A percentile compares a stretch with the other conserved stretches of the same genome.
phyloP scores from a whole-genome alignment of 1,284 basidiomycete species.

The Schizophyllum amplum region DNA sequence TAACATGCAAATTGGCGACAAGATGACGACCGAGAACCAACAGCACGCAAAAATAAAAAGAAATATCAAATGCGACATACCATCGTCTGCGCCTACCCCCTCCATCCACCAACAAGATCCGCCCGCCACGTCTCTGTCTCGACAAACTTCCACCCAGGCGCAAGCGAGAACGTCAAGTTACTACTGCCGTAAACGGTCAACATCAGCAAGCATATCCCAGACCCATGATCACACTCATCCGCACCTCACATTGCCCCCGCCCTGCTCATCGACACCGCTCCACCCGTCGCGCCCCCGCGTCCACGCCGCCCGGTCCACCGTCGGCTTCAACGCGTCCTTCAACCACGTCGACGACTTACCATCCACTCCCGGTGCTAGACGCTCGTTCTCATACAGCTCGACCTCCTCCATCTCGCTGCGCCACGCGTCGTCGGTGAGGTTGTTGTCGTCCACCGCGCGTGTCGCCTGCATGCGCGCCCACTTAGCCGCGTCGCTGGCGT shows the following conservation, averaged over 20 bases:
- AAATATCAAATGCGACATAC: conserved; percentile 22
- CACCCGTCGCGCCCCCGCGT: conserved; percentile 68
- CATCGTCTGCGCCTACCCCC: conserved; percentile 37
- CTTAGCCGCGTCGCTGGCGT: background rate
- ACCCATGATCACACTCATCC: conserved; percentile 20
- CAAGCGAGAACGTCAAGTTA: conserved; percentile 68
- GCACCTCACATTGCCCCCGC: conserved; percentile 52
- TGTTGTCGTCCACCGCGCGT: background rate
- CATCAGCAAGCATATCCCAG: background rate
- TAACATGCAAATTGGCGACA: conserved; percentile 1
- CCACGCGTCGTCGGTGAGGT: conserved; percentile 56
- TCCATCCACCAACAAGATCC: conserved; percentile 53
- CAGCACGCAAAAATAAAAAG: background rate
- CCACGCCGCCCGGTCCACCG: conserved; percentile 60
- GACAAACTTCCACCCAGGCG: conserved; percentile 62
- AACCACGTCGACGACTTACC: conserved; percentile 34
- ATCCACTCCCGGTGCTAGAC: conserved; percentile 28
- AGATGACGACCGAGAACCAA: background rate
- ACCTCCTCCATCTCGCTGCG: conserved; percentile 52
- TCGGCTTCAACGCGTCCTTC: conserved; percentile 27
- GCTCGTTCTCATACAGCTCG: conserved; percentile 73
- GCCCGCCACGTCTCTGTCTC: conserved; percentile 69
- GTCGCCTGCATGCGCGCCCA: background rate
- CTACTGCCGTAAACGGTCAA: conserved; percentile 37
- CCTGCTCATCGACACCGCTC: conserved; percentile 39